Conservation (phyloP, 2,329 filamentous ascomycete species). For the Talaromyces amestolkiae region DNA sequence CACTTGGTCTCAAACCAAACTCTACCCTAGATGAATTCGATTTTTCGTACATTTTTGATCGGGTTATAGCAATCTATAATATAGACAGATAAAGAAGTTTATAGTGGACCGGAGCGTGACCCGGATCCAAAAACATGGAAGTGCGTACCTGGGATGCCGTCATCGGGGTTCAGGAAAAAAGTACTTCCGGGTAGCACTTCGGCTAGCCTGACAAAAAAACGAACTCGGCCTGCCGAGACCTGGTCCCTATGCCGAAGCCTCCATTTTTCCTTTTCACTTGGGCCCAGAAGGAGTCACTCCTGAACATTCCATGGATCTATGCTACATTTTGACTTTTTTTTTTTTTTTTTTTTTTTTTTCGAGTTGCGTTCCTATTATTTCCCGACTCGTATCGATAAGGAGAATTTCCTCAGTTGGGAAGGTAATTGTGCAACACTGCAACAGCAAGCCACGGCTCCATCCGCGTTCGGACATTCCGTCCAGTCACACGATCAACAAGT, state of each 20-base stretch:
- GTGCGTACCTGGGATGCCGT: conserved; percentile 1
- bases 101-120: neutral
- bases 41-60: neutral
- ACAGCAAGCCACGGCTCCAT: neutral
- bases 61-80: neutral
- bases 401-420: neutral
- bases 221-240: conserved; percentile 12
- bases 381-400: neutral
- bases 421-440: neutral
- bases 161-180: conserved; percentile 6
- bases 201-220: neutral
- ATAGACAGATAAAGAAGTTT: neutral
- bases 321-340: neutral
- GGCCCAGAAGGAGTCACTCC: neutral
- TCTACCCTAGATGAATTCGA: neutral
- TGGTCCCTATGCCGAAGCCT: neutral
- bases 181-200: conserved; percentile 1
- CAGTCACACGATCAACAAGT: conserved; percentile 11
- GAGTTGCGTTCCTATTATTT: conserved; percentile 1
- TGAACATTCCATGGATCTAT: neutral
- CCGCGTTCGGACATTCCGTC: conserved; percentile 15
- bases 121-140: too few species aligned
- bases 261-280: neutral
- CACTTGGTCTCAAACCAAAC: neutral
- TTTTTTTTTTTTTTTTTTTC: neutral